phyloP scores from a whole-genome alignment of 2,329 filamentous ascomycete species.

The Aspergillus thermomutatus region DNA sequence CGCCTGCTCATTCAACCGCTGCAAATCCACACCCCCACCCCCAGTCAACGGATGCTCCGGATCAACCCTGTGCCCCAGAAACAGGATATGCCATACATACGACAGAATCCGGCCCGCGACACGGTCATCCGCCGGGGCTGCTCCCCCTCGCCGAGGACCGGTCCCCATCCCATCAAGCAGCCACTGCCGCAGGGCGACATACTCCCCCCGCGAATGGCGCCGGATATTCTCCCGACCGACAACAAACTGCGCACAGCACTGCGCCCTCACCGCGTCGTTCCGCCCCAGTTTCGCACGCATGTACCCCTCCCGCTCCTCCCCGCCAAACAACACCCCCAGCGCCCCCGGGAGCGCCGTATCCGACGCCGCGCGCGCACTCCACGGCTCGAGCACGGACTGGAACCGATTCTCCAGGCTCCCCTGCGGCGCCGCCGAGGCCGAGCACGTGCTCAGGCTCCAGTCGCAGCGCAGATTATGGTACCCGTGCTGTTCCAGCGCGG shows the following conservation, averaged over 20 bases:
- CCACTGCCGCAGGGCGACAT: conserved; percentile 54
- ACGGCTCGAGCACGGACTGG: conserved; percentile 40
- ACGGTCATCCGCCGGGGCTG: conserved; percentile 41
- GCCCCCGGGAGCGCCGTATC: conserved; percentile 37
- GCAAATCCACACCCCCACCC: conserved; percentile 31
- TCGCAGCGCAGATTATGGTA: conserved; percentile 52
- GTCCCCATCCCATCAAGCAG: conserved; percentile 40
- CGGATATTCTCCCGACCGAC: conserved; percentile 48
- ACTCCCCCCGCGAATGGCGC: conserved; percentile 50
- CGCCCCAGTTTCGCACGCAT: conserved; percentile 34
- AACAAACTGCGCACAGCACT: conserved; percentile 58
- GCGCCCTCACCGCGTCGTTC: conserved; percentile 43
- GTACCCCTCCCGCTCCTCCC: conserved; percentile 29
- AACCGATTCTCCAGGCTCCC: conserved; percentile 40
- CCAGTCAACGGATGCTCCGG: conserved; percentile 4
- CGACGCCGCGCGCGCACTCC: conserved; percentile 41
- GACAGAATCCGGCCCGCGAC: conserved; percentile 47
- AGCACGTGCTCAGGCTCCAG: conserved; percentile 47
- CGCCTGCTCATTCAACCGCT: conserved; percentile 33
- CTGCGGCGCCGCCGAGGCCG: conserved; percentile 33
- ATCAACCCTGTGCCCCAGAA: conserved; percentile 31
- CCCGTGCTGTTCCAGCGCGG: conserved; percentile 37
- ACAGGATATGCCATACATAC: conserved; percentile 51
- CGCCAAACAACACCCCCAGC: conserved; percentile 34
- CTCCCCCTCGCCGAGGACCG: conserved; percentile 11